phyloP scores from a whole-genome alignment of 176 grass and related monocot species.

The Guadua angustifolia region DNA sequence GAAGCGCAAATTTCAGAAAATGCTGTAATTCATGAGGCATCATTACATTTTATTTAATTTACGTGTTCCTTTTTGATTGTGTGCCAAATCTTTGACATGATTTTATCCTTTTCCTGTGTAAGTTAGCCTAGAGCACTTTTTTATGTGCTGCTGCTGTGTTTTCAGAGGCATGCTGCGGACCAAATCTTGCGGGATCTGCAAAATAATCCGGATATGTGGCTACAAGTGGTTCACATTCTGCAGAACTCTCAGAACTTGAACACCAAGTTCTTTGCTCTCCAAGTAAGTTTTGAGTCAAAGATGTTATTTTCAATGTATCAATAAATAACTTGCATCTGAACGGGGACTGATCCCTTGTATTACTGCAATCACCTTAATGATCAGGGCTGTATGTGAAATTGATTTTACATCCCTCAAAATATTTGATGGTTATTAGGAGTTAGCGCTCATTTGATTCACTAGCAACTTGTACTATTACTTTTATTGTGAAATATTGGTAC shows the following conservation, averaged over 20 bases:
- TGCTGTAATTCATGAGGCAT: neutral
- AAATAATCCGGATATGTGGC: constrained; percentile 94
- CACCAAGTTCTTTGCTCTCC: constrained; percentile 96
- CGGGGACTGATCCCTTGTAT: neutral
- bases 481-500: neutral
- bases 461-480: neutral
- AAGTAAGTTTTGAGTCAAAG: constrained; percentile 56
- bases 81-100: neutral
- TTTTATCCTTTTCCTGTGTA: neutral
- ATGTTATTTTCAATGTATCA: neutral
- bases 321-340: neutral
- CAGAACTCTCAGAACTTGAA: constrained; percentile 92
- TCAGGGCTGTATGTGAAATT: neutral
- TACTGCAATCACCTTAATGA: neutral
- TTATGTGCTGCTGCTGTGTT: neutral
- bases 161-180: constrained; percentile 94
- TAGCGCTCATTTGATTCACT: neutral
- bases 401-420: neutral
- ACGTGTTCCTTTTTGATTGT: neutral
- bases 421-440: neutral
- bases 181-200: constrained; percentile 89
- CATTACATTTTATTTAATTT: neutral
- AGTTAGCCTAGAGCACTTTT: neutral
- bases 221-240: constrained; percentile 96
- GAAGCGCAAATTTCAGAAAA: neutral